Evolutionary conservation across 306 rosid genomes (phyloP), one percentile per base, ranked within the genome.

Genomic region (Canavalia gladiata): DNA sequence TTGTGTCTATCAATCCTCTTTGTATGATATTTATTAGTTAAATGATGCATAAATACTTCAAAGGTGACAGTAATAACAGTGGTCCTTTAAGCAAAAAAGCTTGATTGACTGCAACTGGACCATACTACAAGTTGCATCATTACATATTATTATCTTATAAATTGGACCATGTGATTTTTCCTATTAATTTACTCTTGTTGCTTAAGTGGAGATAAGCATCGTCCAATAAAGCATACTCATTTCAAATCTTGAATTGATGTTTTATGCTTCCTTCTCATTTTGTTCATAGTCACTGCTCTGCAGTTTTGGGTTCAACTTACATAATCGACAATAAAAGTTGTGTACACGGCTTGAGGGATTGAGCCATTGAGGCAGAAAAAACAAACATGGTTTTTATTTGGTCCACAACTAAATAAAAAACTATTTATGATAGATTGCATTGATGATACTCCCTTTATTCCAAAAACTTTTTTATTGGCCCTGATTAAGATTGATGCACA

Each of bases 1-100:
- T 39, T 68, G 29, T 80, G n/a, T 49, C 57, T 37, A 30, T 30
- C 68, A 45, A 50, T 51, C 18, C 55, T 56, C 12, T 56, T 62
- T 42, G 33, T 43, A 35, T 58, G 51, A 34, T 55, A 67, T 31
- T 50, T 45, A 50, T 57, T 28, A 28, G 72, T 68, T 56, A 49
- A 74, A 39, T 31, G 62, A 83, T 75, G 74, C 84, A 43, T 6
- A 47, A 62, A 78, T 33, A 45, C 9, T 76, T 30, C 42, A 25
- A 56, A 34, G 42, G 58, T 64, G 75, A 71, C 46, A 37, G 54
- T 81, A 72, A 78, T 63, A 54, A 6, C 10, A 25, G 68, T 85
- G 88, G 85, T 82, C 83, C 91, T 55, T 42, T 59, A 9, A 1
- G 47, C 78, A 13, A 81, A 13, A 81, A 74, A 81, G 79, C 86